These are phyloP conservation scores for Cercospora sesami DNA, from an alignment of 2,329 filamentous ascomycete species.

Conservation along the genomic window DNA sequence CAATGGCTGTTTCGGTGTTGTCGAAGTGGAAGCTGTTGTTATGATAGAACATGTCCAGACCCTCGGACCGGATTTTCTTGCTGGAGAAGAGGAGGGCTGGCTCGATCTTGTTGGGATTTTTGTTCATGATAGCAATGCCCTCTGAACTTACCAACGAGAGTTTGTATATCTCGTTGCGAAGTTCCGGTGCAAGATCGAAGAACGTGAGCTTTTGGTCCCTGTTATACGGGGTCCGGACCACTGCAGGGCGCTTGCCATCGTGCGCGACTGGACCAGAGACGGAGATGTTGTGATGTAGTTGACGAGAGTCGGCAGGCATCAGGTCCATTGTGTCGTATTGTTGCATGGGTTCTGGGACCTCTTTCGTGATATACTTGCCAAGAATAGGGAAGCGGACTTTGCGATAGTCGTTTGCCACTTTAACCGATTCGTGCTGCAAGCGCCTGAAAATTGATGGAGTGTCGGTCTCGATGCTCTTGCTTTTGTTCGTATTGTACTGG, in stretches of 20 bases:
- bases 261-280: neutral
- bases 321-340: neutral
- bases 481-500: neutral
- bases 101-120: neutral
- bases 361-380: neutral
- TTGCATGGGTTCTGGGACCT: neutral
- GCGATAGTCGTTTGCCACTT: neutral
- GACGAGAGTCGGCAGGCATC: neutral
- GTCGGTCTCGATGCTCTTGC: neutral
- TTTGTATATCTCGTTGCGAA: slow-evolving; percentile 22
- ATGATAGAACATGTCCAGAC: slow-evolving; percentile 2
- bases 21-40: slow-evolving; percentile 10
- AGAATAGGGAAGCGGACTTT: neutral
- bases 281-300: neutral
- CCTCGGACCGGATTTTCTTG: neutral
- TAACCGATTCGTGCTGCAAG: neutral
- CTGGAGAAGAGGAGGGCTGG: slow-evolving; percentile 6
- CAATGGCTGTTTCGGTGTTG: neutral
- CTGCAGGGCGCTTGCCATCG: neutral
- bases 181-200: slow-evolving; percentile 16
- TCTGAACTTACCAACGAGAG: neutral
- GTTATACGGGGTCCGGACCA: neutral
- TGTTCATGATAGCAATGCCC: neutral
- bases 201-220: neutral
- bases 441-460: neutral